phyloP scores from a whole-genome alignment of 805 yeast genomes.

The Starmerella powellii region DNA sequence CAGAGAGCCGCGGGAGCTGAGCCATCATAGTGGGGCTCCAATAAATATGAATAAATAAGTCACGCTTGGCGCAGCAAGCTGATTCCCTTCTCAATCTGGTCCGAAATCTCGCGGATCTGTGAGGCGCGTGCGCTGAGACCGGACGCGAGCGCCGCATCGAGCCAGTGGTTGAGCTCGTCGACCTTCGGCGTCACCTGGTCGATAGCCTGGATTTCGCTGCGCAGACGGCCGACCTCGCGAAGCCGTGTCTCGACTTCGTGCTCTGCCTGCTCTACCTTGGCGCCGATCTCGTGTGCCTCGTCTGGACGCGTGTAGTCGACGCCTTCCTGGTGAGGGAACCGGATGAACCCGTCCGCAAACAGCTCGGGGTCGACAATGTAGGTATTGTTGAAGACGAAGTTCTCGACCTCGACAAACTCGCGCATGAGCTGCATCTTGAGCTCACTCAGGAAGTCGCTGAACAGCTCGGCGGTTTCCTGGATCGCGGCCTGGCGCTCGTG shows the following conservation, averaged over 20 bases:
- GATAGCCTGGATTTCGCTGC: neutral
- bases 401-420: constrained; percentile 8
- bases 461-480: constrained; percentile 1
- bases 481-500: constrained; percentile 1
- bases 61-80: neutral
- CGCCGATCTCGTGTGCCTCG: constrained; percentile 5
- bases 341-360: constrained; percentile 13
- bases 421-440: constrained; percentile 1
- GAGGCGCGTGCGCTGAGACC: neutral
- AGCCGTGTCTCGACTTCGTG: constrained; percentile 1
- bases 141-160: constrained; percentile 3
- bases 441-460: constrained; percentile 3
- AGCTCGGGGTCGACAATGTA: constrained; percentile 13
- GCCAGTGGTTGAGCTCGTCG: constrained; percentile 5
- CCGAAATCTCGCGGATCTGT: constrained; percentile 1
- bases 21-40: too few species aligned
- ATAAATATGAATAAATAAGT: constrained; percentile 5
- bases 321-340: constrained; percentile 16
- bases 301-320: constrained; percentile 14
- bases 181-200: neutral
- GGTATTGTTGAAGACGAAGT: constrained; percentile 4
- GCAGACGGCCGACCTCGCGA: neutral
- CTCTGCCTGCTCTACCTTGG: neutral
- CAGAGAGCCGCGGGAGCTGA: too few species aligned
- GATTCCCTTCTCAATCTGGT: neutral